Percentiles rank a stretch among this genome's conserved stretches.
These are phyloP conservation scores for Pestalotiopsis sp. DNA, from an alignment of 2,329 filamentous ascomycete species.

Conservation along the genomic window DNA sequence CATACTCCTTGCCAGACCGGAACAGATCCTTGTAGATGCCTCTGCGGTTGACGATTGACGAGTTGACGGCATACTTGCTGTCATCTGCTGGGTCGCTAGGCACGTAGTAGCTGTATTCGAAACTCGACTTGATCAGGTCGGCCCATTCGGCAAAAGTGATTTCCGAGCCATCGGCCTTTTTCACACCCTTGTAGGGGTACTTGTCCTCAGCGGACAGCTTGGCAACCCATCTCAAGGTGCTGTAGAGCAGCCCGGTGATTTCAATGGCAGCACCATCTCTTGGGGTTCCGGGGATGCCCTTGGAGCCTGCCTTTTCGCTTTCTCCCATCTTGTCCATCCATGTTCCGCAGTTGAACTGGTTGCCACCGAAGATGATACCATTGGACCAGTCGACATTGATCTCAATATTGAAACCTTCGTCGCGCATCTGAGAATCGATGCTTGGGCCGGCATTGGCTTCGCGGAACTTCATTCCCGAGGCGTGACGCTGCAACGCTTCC, in stretches of 20 bases:
- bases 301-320: conserved; percentile 84
- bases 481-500: conserved; percentile 90
- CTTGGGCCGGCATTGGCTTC: conserved; percentile 90
- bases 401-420: conserved; percentile 89
- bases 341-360: conserved; percentile 92
- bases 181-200: conserved; percentile 75
- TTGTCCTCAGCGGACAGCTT: conserved; percentile 66
- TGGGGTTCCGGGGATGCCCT: conserved; percentile 93
- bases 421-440: conserved; percentile 90
- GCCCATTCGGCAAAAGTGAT: conserved; percentile 83
- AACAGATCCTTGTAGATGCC: conserved; percentile 99
- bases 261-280: conserved; percentile 94
- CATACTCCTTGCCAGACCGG: conserved; percentile 89
- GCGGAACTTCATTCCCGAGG: conserved; percentile 84
- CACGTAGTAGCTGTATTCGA: conserved; percentile 91
- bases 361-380: conserved; percentile 92
- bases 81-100: conserved; percentile 73
- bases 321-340: conserved; percentile 99
- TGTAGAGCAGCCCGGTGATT: conserved; percentile 92
- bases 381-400: conserved; percentile 89
- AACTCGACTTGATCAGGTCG: conserved; percentile 75
- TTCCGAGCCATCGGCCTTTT: conserved; percentile 56
- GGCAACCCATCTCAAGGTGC: conserved; percentile 79
- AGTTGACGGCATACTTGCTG: conserved; percentile 76
- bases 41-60: conserved; percentile 78